Evolutionary conservation across 257 asterid genomes (phyloP).

Genomic region (Nicotiana attenuata): DNA sequence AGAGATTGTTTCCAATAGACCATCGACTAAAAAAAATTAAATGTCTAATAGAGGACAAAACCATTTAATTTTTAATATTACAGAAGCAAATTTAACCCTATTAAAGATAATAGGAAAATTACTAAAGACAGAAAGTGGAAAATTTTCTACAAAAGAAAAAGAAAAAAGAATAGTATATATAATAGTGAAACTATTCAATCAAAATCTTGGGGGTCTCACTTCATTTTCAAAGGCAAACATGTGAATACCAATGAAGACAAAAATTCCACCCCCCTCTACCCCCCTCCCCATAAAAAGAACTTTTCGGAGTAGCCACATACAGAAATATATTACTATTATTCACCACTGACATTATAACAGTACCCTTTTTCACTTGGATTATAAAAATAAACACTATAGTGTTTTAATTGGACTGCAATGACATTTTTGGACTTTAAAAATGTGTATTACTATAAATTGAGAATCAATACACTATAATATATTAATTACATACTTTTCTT

Average conservation of each 20-base stretch:
- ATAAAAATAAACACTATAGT: no score
- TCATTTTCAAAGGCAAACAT: constrained; percentile 14
- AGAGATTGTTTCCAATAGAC: no score
- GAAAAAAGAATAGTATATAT: neutral
- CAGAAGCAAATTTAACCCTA: neutral
- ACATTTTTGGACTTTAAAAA: neutral
- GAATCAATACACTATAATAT: no score
- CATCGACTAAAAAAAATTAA: no score
- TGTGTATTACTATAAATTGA: no score
- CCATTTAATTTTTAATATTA: no score
- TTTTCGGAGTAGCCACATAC: neutral
- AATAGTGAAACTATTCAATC: neutral
- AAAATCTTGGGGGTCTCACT: constrained; percentile 3
- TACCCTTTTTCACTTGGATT: neutral
- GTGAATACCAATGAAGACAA: constrained; percentile 26
- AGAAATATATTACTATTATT: neutral
- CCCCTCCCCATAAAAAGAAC: neutral
- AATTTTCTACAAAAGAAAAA: neutral
- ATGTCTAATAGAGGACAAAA: neutral
- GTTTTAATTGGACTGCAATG: neutral
- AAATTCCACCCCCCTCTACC: neutral
- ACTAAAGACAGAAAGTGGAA: neutral
- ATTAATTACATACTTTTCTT: no score
- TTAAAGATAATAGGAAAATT: neutral
- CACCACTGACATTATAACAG: neutral